phyloP scores from a whole-genome alignment of 352 stramenopile genomes.

The Globisporangium mamillatum region DNA sequence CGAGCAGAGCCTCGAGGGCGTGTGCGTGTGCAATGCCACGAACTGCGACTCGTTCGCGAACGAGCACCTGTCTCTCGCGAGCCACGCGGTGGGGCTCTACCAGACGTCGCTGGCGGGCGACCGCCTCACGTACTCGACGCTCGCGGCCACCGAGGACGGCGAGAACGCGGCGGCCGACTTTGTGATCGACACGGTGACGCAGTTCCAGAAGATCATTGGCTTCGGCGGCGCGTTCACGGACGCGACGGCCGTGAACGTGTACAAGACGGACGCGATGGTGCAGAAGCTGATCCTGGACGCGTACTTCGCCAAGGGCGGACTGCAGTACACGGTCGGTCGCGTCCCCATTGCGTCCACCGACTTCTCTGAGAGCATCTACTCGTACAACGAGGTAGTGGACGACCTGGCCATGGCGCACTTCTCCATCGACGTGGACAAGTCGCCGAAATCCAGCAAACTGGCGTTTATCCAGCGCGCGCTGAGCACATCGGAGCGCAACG shows the following conservation, averaged over 20 bases:
- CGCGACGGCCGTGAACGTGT: background rate
- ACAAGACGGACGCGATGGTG: background rate
- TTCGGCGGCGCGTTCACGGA: background rate
- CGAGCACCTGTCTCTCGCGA: background rate
- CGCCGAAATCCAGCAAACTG: background rate
- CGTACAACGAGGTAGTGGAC: background rate
- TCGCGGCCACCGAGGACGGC: background rate
- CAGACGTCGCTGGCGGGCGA: background rate
- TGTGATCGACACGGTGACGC: background rate
- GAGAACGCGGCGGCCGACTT: background rate
- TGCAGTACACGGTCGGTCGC: background rate
- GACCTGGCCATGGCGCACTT: background rate
- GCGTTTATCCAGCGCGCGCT: background rate
- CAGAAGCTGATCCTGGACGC: background rate
- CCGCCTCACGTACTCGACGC: background rate
- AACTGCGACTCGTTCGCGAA: background rate
- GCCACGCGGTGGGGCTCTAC: background rate
- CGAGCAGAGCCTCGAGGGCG: background rate
- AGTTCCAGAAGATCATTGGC: background rate
- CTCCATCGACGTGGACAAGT: background rate
- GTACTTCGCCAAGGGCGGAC: background rate
- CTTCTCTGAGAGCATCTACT: background rate
- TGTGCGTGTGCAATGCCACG: background rate
- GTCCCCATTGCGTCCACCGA: background rate
- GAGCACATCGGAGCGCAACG: constrained; percentile 18